These are phyloP conservation scores for Pseudoneurospora amorphoporcata DNA, from an alignment of 495 filamentous ascomycete species.

Conservation along the genomic window DNA sequence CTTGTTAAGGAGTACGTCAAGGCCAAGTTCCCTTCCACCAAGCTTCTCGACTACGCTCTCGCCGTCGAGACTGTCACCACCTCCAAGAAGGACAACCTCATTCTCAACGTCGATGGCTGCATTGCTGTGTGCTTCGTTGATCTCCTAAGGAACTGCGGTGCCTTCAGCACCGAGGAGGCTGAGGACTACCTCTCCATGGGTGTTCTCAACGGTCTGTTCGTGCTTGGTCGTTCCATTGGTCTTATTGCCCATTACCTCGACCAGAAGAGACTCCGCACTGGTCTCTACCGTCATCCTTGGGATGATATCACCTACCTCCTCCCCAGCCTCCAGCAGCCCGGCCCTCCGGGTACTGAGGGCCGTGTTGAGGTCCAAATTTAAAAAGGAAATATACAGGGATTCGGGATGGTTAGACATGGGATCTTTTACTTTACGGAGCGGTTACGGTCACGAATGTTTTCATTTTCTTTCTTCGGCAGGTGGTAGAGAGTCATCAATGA, in stretches of 20 bases:
- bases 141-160: conserved; percentile 92
- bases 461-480: neutral
- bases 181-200: conserved; percentile 86
- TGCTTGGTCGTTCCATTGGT: conserved; percentile 91
- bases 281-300: conserved; percentile 97
- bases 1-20: conserved; percentile 97
- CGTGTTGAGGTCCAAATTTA: conserved; percentile 69
- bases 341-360: conserved; percentile 67
- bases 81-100: conserved; percentile 99
- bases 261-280: conserved; percentile 96
- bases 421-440: neutral
- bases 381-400: neutral
- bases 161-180: conserved; percentile 75
- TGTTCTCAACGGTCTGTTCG: conserved; percentile 98
- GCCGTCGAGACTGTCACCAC: conserved; percentile 97
- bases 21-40: conserved; percentile 93
- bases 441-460: neutral
- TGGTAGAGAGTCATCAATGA: neutral
- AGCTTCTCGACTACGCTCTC: conserved; percentile 95
- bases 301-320: conserved; percentile 96
- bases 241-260: conserved; percentile 99
- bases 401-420: neutral
- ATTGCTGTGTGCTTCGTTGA: conserved; percentile 99
- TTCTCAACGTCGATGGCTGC: conserved; percentile 97
- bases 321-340: conserved; percentile 62